Base-by-base conservation (phyloP, 2,329 filamentous ascomycete species). In the Cladophialophora exuberans region DNA sequence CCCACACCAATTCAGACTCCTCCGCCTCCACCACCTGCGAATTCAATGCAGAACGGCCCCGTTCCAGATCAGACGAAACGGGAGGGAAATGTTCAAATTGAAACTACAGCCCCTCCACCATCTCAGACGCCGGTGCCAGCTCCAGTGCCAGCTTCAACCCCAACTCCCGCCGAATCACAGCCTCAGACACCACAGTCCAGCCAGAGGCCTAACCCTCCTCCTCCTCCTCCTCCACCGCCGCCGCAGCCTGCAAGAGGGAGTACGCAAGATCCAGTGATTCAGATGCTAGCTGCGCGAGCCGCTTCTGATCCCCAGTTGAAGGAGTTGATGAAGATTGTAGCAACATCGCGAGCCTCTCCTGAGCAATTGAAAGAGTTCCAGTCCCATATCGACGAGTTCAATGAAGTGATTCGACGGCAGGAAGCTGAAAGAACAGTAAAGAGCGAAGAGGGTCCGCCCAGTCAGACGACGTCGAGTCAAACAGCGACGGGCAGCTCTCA, bases 201-300 rank as follows among this genome's bases (percentile, higher is more conserved):
- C 6, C 51, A 41, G 25, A 54, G 22, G 38, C 43, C 55, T 20
- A 48, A 54, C 11, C 65, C 64, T 9, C 54, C 68, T 11, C 63
- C 68, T n/a, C n/a, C n/a, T n/a, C n/a, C n/a, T n/a, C n/a, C n/a
- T n/a, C n/a, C n/a, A n/a, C n/a, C n/a, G n/a, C n/a, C n/a, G n/a
- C n/a, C n/a, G n/a, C n/a, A n/a, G n/a, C 70, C 71, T 42, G 70
- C 72, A 25, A 65, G 70, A 4, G 76, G 77, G 60, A 71, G 73
- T 4, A 77, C 73, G 42, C 70, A 74, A 7, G 77, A 79, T 56
- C 77, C 77, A 6, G 77, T 79, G 30, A 79, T 79, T 59, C 77
- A 79, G 54, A 78, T 79, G 75, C 67, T 79, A 43, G 77, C 77
- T n/a, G 77, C 76, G 6, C 69, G 75, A 57, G 77, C 77, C 20